These are phyloP conservation scores for Penicillium robsamsonii DNA, from an alignment of 495 filamentous ascomycete species.

Conservation along the genomic window DNA sequence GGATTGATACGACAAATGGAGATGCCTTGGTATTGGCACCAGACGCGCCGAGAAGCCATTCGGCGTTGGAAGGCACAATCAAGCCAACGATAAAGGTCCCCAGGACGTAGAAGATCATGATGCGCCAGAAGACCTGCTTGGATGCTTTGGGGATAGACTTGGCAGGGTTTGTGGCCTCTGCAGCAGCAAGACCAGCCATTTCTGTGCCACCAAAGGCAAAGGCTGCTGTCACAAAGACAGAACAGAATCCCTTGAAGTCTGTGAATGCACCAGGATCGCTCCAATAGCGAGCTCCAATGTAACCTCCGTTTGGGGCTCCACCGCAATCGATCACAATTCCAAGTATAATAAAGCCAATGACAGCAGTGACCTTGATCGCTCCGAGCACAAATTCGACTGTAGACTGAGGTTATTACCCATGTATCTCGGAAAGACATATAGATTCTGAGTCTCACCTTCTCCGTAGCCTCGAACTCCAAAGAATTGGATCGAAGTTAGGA, in stretches of 20 bases:
- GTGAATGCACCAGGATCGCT: slow-evolving; percentile 69
- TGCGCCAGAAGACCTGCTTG: slow-evolving; percentile 77
- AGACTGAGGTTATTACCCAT: slow-evolving; percentile 14
- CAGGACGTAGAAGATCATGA: slow-evolving; percentile 72
- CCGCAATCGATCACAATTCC: slow-evolving; percentile 68
- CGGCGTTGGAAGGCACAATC: slow-evolving; percentile 57
- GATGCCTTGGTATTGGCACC: slow-evolving; percentile 56
- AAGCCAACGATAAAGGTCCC: slow-evolving; percentile 72
- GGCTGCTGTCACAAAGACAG: slow-evolving; percentile 70
- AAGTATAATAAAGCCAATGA: slow-evolving; percentile 69
- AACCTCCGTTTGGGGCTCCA: slow-evolving; percentile 54
- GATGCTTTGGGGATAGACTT: slow-evolving; percentile 63
- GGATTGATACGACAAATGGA: slow-evolving; percentile 72
- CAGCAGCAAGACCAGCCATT: slow-evolving; percentile 69
- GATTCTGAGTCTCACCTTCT: slow-evolving; percentile 50
- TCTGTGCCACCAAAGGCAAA: slow-evolving; percentile 75
- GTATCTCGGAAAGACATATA: too few species aligned
- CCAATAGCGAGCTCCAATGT: slow-evolving; percentile 63
- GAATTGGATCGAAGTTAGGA: slow-evolving; percentile 39
- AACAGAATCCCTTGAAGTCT: slow-evolving; percentile 69
- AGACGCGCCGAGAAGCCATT: slow-evolving; percentile 43
- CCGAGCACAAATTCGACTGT: slow-evolving; percentile 46
- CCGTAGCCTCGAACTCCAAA: slow-evolving; percentile 68
- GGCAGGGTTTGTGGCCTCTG: slow-evolving; percentile 63
- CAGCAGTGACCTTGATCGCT: slow-evolving; percentile 54